Evolutionary conservation across 225 moss, liverwort and hornwort species (phyloP).

Genomic region (Thuidium tamariscinum): DNA sequence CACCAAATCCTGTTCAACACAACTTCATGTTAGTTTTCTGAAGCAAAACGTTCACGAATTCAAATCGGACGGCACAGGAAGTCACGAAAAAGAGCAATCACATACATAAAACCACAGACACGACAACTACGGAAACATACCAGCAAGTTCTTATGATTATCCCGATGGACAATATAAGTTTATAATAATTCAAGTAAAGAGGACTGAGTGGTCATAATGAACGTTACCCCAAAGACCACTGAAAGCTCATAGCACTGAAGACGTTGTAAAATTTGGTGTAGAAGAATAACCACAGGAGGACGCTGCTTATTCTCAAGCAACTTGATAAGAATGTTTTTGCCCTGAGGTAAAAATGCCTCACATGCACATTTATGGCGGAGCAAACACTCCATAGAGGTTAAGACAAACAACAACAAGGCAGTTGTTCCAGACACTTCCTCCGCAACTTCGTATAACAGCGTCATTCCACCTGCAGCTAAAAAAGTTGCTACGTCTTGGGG

Average conservation of each 20-base stretch:
- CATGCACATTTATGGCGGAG: constrained; percentile 72
- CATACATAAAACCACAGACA: neutral
- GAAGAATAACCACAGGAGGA: constrained; percentile 26
- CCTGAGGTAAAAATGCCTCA: constrained; percentile 48
- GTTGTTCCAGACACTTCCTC: constrained; percentile 59
- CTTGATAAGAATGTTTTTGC: constrained; percentile 4
- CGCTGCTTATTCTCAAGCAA: constrained; percentile 34
- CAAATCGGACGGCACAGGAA: neutral
- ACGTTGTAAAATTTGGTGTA: constrained; percentile 34
- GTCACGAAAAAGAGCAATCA: neutral
- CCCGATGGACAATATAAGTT: neutral
- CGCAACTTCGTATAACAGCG: constrained; percentile 58
- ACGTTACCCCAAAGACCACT: constrained; percentile 27
- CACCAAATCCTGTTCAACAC: constrained; percentile 12
- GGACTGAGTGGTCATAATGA: neutral
- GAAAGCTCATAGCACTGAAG: constrained; percentile 34
- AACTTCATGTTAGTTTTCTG: neutral
- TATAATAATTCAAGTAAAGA: neutral
- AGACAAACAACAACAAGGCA: constrained; percentile 63
- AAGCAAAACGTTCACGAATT: neutral
- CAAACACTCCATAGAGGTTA: constrained; percentile 61
- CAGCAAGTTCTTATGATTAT: neutral
- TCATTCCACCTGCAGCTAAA: constrained; percentile 61
- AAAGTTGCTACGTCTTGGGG: constrained; percentile 53
- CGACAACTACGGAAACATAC: neutral